phyloP scores from a whole-genome alignment of 345 rosid genomes.

The Euphorbia tirucalli region DNA sequence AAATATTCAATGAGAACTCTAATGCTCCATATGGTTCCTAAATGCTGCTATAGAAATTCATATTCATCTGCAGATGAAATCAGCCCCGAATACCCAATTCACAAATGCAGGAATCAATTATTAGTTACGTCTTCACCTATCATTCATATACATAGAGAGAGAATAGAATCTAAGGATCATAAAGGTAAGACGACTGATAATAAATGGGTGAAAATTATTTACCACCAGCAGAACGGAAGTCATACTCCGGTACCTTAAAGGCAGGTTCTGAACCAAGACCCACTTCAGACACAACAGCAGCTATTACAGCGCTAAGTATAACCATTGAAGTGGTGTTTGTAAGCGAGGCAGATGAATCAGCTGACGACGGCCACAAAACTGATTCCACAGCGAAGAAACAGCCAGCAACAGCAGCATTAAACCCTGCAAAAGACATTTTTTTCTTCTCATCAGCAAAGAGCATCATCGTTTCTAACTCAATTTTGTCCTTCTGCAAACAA shows the following conservation, averaged over 20 bases:
- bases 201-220: conserved; percentile 13
- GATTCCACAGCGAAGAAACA: conserved; percentile 94
- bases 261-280: conserved; percentile 91
- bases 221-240: conserved; percentile 88
- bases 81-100: neutral
- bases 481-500: no score
- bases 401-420: conserved; percentile 97
- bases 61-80: neutral
- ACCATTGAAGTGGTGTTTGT: conserved; percentile 84
- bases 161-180: neutral
- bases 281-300: conserved; percentile 82
- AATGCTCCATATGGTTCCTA: neutral
- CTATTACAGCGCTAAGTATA: conserved; percentile 83
- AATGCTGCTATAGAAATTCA: neutral
- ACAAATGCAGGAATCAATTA: neutral
- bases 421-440: conserved; percentile 56
- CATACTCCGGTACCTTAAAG: conserved; percentile 84
- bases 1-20: neutral
- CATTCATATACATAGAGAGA: neutral
- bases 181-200: neutral
- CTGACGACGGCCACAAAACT: conserved; percentile 79
- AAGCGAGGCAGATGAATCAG: conserved; percentile 55
- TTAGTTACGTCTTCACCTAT: neutral
- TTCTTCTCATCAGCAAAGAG: neutral
- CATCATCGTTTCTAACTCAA: no score